Base-by-base conservation (phyloP, 768 basidiomycete genomes). In the Sarcodon aspratus region DNA sequence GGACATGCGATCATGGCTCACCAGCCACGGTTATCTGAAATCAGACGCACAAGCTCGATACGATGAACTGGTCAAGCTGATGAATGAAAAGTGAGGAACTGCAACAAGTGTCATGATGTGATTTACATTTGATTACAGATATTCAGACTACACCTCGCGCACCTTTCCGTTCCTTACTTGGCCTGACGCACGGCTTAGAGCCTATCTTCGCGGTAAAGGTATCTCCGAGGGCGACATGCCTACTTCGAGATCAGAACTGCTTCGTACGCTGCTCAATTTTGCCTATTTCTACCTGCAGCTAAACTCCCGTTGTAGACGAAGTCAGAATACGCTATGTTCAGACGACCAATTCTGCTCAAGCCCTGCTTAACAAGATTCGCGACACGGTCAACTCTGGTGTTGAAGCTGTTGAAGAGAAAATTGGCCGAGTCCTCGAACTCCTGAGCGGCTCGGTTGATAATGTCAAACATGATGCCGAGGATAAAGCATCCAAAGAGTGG, bases 111-210 rank as follows among this genome's bases (percentile, higher is more conserved):
- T 11, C 12, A 43, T 36, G 5, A 32, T 46, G 4, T 21, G n/a
- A 33, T 44, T 54, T 33, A 47, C 45, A 42, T 42, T 59, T 44
- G 18, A 21, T 31, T 33, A n/a, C 54, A 87, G 78, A 60, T 80
- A 78, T 57, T 70, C 70, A 48, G 76, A 81, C 46, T 61, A 62
- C 45, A 59, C 61, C n/a, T 46, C 56, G 6, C 65, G 68, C 34
- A 72, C 74, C 1, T 71, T 80, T 2, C 68, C 78, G 2, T 96
- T 95, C 66, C 69, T 94, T 45, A 74, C 76, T 9, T 98, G 95
- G 95, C 88, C 90, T 10, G 94, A 97, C 59, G 88, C 93, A 3
- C 77, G 94, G 33, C 79, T 98, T 27, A 82, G 93, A 43, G 91
- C 86, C 1, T 96, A 88, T 65, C 75, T 97, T 15, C 76, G 91